phyloP scores from a whole-genome alignment of 805 yeast genomes.

The Cyberlindnera xylosilytica region DNA sequence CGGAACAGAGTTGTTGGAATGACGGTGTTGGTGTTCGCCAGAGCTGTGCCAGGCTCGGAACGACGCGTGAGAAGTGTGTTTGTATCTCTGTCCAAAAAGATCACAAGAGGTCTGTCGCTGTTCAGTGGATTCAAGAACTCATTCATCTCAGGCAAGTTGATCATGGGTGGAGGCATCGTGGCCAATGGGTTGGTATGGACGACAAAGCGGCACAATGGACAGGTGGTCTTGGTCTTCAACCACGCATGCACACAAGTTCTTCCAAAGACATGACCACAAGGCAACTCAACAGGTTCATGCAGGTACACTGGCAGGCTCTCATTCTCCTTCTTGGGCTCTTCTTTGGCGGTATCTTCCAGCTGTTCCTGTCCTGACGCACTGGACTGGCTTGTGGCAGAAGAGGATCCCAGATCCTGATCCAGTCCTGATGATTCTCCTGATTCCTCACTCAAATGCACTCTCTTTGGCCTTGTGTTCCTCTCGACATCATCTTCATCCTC shows the following conservation, averaged over 20 bases:
- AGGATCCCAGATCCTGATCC: no score
- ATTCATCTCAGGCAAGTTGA: slow-evolving; percentile 22
- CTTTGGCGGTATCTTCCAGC: slow-evolving; percentile 1
- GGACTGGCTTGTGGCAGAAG: no score
- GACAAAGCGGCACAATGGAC: slow-evolving; percentile 80
- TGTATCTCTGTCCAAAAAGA: slow-evolving; percentile 18
- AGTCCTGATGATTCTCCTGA: no score
- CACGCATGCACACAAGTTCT: slow-evolving; percentile 80
- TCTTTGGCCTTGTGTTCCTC: no score
- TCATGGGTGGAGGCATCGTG: slow-evolving; percentile 17
- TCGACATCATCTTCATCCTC: slow-evolving; percentile 13
- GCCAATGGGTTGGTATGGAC: slow-evolving; percentile 17
- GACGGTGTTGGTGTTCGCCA: background rate
- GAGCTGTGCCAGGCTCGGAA: background rate
- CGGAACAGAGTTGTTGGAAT: background rate
- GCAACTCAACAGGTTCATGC: slow-evolving; percentile 72
- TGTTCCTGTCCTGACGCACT: no score
- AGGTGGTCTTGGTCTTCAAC: slow-evolving; percentile 48
- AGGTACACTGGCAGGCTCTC: slow-evolving; percentile 24
- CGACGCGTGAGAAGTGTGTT: slow-evolving; percentile 15
- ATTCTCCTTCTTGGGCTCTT: background rate
- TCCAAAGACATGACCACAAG: slow-evolving; percentile 89
- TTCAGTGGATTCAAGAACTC: slow-evolving; percentile 12
- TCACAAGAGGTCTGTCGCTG: slow-evolving; percentile 19
- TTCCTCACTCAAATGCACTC: no score